phyloP scores from a whole-genome alignment of 148 eudicot genomes.

The Euryodendron excelsum region DNA sequence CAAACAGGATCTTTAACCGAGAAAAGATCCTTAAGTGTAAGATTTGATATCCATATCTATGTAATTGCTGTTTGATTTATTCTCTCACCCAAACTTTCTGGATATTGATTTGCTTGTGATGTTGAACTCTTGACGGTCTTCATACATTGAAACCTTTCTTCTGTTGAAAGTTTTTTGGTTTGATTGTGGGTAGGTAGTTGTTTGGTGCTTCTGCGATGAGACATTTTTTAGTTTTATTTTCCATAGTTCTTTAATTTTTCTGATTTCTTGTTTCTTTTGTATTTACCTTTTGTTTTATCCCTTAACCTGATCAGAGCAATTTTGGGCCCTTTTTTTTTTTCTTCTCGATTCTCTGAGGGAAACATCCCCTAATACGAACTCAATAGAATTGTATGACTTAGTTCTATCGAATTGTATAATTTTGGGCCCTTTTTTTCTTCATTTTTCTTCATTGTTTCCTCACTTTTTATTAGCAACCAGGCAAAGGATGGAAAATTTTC shows the following conservation, averaged over 20 bases:
- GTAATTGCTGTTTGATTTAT: constrained; percentile 11
- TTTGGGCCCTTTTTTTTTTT: background rate
- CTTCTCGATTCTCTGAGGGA: background rate
- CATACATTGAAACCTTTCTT: background rate
- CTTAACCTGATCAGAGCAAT: background rate
- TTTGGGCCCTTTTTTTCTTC: background rate
- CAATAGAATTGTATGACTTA: background rate
- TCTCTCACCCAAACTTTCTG: background rate
- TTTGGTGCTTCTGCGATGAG: background rate
- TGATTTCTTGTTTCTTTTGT: background rate
- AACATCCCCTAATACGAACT: background rate
- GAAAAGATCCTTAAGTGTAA: background rate
- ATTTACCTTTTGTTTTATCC: background rate
- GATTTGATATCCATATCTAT: background rate
- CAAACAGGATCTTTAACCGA: background rate
- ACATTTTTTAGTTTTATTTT: background rate
- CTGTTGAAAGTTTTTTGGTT: background rate
- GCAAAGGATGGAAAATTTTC: background rate
- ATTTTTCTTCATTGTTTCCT: background rate
- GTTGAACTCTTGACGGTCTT: background rate
- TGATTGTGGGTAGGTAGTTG: background rate
- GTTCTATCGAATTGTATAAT: background rate
- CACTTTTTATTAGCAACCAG: background rate
- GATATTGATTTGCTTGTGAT: background rate
- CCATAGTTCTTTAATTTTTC: background rate